These are phyloP conservation scores for Suhomyces maxii DNA, from an alignment of 1,139 yeast genomes.

Conservation along the genomic window DNA sequence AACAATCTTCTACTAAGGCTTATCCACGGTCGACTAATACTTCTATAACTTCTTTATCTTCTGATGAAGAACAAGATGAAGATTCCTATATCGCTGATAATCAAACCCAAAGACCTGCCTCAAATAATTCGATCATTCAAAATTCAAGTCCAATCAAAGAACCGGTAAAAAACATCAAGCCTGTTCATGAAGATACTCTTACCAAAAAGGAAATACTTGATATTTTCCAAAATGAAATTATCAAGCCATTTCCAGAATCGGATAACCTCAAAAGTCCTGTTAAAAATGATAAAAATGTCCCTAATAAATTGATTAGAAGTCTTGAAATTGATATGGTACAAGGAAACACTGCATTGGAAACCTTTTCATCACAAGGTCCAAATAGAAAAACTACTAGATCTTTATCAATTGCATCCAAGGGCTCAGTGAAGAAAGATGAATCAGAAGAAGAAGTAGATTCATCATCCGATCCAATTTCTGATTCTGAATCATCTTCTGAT, in stretches of 20 bases:
- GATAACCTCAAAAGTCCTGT: slow-evolving; percentile 9
- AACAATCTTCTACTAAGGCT: slow-evolving; percentile 3
- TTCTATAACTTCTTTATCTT: slow-evolving; percentile 2
- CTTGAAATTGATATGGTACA: slow-evolving; percentile 27
- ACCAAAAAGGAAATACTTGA: slow-evolving; percentile 28
- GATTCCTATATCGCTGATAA: not conserved
- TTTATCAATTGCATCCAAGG: not conserved
- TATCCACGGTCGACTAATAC: slow-evolving; percentile 2
- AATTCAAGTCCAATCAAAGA: not conserved
- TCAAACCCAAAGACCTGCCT: not conserved
- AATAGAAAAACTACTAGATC: not conserved
- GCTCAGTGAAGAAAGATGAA: not conserved
- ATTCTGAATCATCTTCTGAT: not conserved
- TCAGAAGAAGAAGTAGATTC: not conserved
- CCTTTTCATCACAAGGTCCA: not conserved
- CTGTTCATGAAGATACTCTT: slow-evolving; percentile 14
- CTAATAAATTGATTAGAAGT: slow-evolving; percentile 16
- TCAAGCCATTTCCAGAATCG: slow-evolving; percentile 13
- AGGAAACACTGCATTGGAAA: slow-evolving; percentile 4
- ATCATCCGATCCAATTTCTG: not conserved
- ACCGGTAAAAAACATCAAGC: not conserved
- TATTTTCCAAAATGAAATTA: slow-evolving; percentile 22
- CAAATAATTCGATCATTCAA: not conserved
- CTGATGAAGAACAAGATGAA: slow-evolving; percentile 2
- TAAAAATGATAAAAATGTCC: slow-evolving; percentile 16